Conservation (phyloP, 768 basidiomycete species). For the Leccinum ochraceum region DNA sequence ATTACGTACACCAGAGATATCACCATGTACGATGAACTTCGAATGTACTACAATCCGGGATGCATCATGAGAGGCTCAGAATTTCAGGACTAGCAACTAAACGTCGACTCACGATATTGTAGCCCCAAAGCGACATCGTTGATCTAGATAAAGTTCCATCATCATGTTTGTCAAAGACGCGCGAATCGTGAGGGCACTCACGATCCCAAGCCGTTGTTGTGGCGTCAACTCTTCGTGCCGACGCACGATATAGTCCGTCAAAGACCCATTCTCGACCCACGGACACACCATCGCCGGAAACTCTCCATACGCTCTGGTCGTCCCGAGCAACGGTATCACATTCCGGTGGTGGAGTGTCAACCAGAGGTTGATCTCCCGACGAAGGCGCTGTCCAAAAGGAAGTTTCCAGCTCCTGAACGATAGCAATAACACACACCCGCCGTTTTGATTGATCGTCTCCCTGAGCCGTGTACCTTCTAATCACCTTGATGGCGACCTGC, state of each 20-base stretch:
- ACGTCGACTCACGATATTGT: conserved; percentile 22
- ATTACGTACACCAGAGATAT: conserved; percentile 30
- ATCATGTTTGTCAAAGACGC: neutral
- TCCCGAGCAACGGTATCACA: conserved; percentile 32
- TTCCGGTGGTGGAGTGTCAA: conserved; percentile 31
- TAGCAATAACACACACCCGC: conserved; percentile 10
- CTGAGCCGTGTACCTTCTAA: conserved; percentile 22
- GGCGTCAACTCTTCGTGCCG: conserved; percentile 12
- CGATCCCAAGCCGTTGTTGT: conserved; percentile 17
- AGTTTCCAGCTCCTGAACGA: neutral
- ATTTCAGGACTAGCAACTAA: neutral
- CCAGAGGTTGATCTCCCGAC: conserved; percentile 35
- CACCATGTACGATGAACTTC: conserved; percentile 24
- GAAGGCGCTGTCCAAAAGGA: conserved; percentile 18
- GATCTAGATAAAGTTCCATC: conserved; percentile 13
- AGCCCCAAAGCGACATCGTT: conserved; percentile 29
- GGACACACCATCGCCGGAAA: conserved; percentile 36
- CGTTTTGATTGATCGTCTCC: conserved; percentile 13
- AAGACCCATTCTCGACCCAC: conserved; percentile 33
- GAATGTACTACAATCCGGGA: conserved; percentile 21
- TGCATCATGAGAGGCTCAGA: too few species aligned
- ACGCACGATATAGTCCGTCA: conserved; percentile 25
- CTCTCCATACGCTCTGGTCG: conserved; percentile 29
- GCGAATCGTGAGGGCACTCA: conserved; percentile 7
- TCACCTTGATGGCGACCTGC: conserved; percentile 23